Evolutionary conservation across 2,329 filamentous ascomycete species (phyloP), one percentile per base, ranked within the genome.

Genomic region (Fusarium pilosicola): DNA sequence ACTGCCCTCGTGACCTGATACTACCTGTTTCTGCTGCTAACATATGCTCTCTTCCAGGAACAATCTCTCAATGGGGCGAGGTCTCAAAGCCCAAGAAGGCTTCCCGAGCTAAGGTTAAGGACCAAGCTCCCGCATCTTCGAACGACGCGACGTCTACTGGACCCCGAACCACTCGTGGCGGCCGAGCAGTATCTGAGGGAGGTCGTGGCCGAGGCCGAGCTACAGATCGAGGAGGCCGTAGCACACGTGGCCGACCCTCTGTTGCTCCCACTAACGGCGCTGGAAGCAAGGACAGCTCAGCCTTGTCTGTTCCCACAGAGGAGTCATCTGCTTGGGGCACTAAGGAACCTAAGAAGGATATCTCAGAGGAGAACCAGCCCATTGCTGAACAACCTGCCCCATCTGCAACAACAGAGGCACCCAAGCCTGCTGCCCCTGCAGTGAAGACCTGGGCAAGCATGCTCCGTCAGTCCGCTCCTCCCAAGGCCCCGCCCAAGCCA

Each of bases 81-180:
- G 93, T 96, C 76, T 92, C 92, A 76, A 94, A 93, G 87, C 89
- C 90, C 79, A 92, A 92, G 86, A 95, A 95, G 86, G 90, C 93
- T 77, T 86, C 91, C 78, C 91, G 91, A 83, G 88, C 91, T 76
- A 96, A 95, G 88, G 86, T 87, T 71, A 93, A 93, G 83, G 90
- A 93, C 62, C 83, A 87, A 67, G 83, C 86, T 72, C 84, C 87
- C 68, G 85, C 88, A 65, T 83, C 88, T 68, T 86, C 87, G 76
- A 81, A 77, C 76, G 87, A 89, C 74, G 80, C 84, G 62, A 79
- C 84, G 62, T 83, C 84, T 73, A 83, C 84, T 74, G 80, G 81
- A 60, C 61, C 80, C 73, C 85, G 88, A 81, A 82, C 87, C 74
- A 82, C 86, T 75, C 88, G 92, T 77, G 90, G 91, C 78, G 89